These are phyloP conservation scores for Schizothecium vesticola DNA, from an alignment of 495 filamentous ascomycete genomes.

Conservation along the genomic window DNA sequence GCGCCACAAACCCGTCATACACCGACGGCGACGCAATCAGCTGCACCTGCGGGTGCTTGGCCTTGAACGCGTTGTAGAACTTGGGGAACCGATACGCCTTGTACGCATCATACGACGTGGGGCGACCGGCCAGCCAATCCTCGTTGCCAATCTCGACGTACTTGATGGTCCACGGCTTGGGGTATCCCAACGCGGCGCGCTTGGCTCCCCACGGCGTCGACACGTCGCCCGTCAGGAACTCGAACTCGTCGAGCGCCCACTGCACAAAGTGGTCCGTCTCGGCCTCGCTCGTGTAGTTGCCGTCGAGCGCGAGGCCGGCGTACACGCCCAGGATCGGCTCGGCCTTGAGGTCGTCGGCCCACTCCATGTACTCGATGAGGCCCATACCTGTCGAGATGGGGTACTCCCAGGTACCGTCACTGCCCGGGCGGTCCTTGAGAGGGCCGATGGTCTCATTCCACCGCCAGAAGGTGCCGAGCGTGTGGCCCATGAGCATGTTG, in stretches of 20 bases:
- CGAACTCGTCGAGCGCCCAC: conserved; percentile 61
- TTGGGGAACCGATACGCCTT: conserved; percentile 50
- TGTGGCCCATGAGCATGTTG: conserved; percentile 60
- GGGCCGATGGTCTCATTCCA: conserved; percentile 67
- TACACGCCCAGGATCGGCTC: conserved; percentile 48
- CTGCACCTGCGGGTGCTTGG: conserved; percentile 56
- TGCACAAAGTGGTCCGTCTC: conserved; percentile 46
- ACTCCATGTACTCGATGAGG: conserved; percentile 59
- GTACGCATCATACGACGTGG: conserved; percentile 39
- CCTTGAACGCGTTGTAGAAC: conserved; percentile 53
- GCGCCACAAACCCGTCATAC: conserved; percentile 36
- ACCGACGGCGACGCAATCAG: conserved; percentile 49
- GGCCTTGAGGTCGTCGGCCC: conserved; percentile 58
- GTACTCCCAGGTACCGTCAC: conserved; percentile 57
- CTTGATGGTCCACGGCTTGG: conserved; percentile 51
- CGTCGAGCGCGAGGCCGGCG: conserved; percentile 58
- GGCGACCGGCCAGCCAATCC: conserved; percentile 48
- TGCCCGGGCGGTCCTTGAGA: conserved; percentile 56
- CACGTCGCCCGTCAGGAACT: conserved; percentile 55
- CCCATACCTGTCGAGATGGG: conserved; percentile 59
- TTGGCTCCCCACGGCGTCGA: conserved; percentile 56
- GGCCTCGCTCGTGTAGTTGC: conserved; percentile 36
- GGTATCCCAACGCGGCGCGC: conserved; percentile 51
- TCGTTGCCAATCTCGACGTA: conserved; percentile 66
- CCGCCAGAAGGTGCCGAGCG: conserved; percentile 51